Percentiles rank a stretch among this genome's conserved stretches.
Conservation (phyloP, 345 rosid species). For the Triadica sebifera region DNA sequence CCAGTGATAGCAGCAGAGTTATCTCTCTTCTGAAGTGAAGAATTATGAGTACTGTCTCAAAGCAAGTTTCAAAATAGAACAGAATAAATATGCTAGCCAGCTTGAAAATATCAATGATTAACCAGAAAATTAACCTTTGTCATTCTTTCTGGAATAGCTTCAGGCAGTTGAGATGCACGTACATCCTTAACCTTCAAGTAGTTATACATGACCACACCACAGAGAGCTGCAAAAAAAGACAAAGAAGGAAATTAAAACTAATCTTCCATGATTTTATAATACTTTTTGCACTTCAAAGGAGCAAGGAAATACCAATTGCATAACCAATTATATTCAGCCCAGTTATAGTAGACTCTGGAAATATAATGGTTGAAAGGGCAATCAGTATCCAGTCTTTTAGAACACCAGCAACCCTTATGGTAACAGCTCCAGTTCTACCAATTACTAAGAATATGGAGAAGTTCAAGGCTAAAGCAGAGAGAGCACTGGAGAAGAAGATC, state of each 20-base stretch:
- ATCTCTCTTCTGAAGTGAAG: background rate
- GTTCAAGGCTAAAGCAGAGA: slow-evolving; percentile 87
- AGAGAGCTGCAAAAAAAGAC: slow-evolving; percentile 54
- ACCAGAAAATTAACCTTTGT: slow-evolving; percentile 52
- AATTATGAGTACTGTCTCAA: background rate
- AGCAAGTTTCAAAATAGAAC: background rate
- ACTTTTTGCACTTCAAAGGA: background rate
- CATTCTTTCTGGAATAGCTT: slow-evolving; percentile 69
- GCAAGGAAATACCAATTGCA: slow-evolving; percentile 65
- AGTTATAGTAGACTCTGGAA: slow-evolving; percentile 89
- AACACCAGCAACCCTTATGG: slow-evolving; percentile 93
- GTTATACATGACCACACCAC: slow-evolving; percentile 95
- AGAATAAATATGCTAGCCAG: background rate
- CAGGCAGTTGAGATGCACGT: slow-evolving; percentile 66
- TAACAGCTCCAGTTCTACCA: slow-evolving; percentile 95
- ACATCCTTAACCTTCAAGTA: slow-evolving; percentile 80
- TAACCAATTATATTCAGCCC: slow-evolving; percentile 91
- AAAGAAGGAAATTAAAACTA: background rate
- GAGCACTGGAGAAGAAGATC: slow-evolving; percentile 95
- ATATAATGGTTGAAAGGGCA: slow-evolving; percentile 88
- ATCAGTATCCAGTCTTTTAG: slow-evolving; percentile 96
- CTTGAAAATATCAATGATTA: background rate
- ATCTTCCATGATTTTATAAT: background rate
- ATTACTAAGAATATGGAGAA: slow-evolving; percentile 88
- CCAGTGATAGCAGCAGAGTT: background rate